phyloP scores from a whole-genome alignment of 129 eudicot species.

The Cynara cardunculus region DNA sequence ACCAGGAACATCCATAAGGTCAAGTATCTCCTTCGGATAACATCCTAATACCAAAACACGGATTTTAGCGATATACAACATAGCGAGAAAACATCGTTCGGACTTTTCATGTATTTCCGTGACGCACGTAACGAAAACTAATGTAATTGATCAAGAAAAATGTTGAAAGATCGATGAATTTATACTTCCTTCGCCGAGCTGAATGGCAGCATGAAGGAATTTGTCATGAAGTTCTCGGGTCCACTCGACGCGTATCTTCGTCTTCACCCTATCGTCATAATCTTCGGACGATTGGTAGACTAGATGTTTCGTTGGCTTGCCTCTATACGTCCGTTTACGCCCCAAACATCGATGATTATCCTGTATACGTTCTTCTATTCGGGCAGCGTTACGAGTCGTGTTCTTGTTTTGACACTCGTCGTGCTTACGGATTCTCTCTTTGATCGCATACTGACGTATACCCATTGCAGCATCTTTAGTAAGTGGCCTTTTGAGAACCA shows the following conservation, averaged over 20 bases:
- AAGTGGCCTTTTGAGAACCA: constrained; percentile 31
- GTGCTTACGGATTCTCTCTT: constrained; percentile 22
- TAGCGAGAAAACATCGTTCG: no score
- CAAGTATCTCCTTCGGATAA: constrained; percentile 34
- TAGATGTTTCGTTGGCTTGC: background rate
- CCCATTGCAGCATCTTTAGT: constrained; percentile 16
- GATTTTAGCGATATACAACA: background rate
- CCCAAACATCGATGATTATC: background rate
- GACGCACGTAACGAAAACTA: no score
- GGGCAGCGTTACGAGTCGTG: background rate
- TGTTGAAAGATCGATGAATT: background rate
- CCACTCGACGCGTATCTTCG: constrained; percentile 35
- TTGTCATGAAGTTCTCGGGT: constrained; percentile 43
- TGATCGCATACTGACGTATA: constrained; percentile 29
- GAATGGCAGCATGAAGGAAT: constrained; percentile 30
- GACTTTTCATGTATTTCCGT: background rate
- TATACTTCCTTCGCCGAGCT: constrained; percentile 51
- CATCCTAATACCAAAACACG: constrained; percentile 25
- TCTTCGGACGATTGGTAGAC: background rate
- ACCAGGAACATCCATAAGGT: constrained; percentile 42
- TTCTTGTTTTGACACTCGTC: background rate
- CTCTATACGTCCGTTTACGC: background rate
- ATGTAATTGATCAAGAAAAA: background rate
- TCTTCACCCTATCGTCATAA: background rate
- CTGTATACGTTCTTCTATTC: background rate